Evolutionary conservation across 73 alveolate genomes (phyloP).

Genomic region (Paramecium octaurelia): DNA sequence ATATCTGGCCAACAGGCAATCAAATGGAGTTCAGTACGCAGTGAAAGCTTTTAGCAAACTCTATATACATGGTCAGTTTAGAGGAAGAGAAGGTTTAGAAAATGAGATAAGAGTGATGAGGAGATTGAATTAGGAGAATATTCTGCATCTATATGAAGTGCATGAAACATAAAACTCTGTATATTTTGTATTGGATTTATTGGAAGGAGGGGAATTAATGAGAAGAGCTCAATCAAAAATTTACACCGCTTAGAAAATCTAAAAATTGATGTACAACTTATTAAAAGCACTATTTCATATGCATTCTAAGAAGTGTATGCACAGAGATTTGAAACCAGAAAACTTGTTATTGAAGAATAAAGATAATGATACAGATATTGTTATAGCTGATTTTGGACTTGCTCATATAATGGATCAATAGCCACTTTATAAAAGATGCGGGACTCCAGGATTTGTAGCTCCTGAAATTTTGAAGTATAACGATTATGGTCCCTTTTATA

Average conservation of each 20-base stretch:
- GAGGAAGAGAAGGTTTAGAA: slow-evolving; percentile 56
- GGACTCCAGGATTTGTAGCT: slow-evolving; percentile 64
- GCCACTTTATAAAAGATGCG: slow-evolving; percentile 41
- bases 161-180: slow-evolving; percentile 53
- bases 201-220: slow-evolving; percentile 56
- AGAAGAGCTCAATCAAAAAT: slow-evolving; percentile 4
- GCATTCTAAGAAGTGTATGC: background rate
- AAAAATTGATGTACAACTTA: background rate
- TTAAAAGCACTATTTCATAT: slow-evolving; percentile 15
- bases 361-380: slow-evolving; percentile 54
- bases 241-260: background rate
- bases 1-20: slow-evolving; percentile 47
- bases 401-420: background rate
- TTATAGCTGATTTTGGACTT: slow-evolving; percentile 50
- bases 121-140: slow-evolving; percentile 42
- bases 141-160: slow-evolving; percentile 41
- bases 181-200: slow-evolving; percentile 50
- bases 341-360: background rate
- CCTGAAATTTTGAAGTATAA: slow-evolving; percentile 44
- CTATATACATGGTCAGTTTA: slow-evolving; percentile 30
- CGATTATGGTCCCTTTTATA: background rate
- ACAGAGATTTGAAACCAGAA: slow-evolving; percentile 56
- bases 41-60: slow-evolving; percentile 58
- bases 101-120: slow-evolving; percentile 59
- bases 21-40: slow-evolving; percentile 37